A percentile compares a stretch with the other conserved stretches of the same genome.
Conservation (phyloP, 495 filamentous ascomycete genomes). For the Daldinia bambusicola region DNA sequence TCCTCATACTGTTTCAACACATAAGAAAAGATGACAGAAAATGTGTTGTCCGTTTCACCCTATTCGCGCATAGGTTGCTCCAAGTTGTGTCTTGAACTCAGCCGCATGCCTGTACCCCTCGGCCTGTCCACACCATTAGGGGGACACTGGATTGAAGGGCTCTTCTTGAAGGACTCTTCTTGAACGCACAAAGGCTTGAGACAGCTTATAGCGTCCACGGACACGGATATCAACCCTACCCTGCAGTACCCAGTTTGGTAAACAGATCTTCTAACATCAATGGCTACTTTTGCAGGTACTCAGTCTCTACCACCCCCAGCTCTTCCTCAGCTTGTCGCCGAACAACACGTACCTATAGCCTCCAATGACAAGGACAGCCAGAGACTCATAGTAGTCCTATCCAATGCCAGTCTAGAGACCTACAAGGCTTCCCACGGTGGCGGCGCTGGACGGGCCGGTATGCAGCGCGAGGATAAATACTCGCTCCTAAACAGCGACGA, state of each 20-base stretch:
- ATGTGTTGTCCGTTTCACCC: conserved; percentile 11
- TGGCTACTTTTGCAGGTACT: conserved; percentile 62
- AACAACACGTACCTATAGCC: conserved; percentile 88
- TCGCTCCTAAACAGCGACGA: conserved; percentile 97
- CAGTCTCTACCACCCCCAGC: conserved; percentile 93
- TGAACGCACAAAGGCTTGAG: neutral
- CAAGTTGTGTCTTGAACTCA: conserved; percentile 24
- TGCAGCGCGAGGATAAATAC: conserved; percentile 88
- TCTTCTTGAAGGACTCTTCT: neutral
- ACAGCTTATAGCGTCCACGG: neutral
- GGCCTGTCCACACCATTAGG: conserved; percentile 11
- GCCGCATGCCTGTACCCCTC: conserved; percentile 19
- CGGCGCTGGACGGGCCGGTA: conserved; percentile 65
- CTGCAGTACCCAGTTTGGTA: neutral
- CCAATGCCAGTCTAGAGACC: conserved; percentile 96
- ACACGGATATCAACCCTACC: neutral
- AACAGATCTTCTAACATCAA: conserved; percentile 35
- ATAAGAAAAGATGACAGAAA: neutral
- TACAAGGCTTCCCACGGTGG: conserved; percentile 85
- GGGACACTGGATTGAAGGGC: conserved; percentile 10
- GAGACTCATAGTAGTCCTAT: conserved; percentile 93
- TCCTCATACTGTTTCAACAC: neutral
- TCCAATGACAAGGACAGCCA: conserved; percentile 87
- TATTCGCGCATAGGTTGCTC: conserved; percentile 33
- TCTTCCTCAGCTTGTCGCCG: conserved; percentile 89